Conservation (phyloP, 2,329 filamentous ascomycete genomes). For the Geosmithia flava region DNA sequence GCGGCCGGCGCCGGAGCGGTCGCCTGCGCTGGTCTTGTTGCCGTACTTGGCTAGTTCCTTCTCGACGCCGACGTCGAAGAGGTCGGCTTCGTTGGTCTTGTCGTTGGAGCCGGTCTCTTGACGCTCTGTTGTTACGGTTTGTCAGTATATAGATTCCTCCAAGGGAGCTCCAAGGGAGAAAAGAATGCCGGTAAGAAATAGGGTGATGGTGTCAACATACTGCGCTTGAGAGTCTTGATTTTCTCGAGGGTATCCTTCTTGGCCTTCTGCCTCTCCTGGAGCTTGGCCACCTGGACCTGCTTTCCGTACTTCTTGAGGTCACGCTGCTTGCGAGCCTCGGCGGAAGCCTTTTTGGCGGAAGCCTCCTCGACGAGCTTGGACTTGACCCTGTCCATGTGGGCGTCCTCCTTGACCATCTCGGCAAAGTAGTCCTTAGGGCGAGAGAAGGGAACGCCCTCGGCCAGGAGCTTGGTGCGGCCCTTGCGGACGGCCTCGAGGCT, state of each 20-base stretch:
- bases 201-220: conserved; percentile 31
- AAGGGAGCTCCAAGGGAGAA: too few relatives aligned
- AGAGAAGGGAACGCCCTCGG: conserved; percentile 76
- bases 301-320: conserved; percentile 99
- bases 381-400: conserved; percentile 96
- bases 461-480: conserved; percentile 62
- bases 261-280: conserved; percentile 85
- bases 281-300: conserved; percentile 89
- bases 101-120: conserved; percentile 52
- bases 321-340: conserved; percentile 81
- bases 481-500: conserved; percentile 65
- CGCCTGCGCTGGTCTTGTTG: conserved; percentile 5
- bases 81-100: conserved; percentile 65
- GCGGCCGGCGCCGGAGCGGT: conserved; percentile 24
- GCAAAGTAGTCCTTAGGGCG: conserved; percentile 93
- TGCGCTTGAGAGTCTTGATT: conserved; percentile 90
- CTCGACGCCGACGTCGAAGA: conserved; percentile 87
- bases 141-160: too few relatives aligned
- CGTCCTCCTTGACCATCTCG: conserved; percentile 97
- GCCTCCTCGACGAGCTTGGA: conserved; percentile 87
- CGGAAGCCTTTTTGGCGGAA: conserved; percentile 79
- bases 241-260: conserved; percentile 92
- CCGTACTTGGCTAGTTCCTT: conserved; percentile 35
- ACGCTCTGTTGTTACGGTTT: too few relatives aligned
- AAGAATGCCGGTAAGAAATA: conserved; percentile 9